Percentiles rank a stretch among this genome's conserved stretches.
These are phyloP conservation scores for Porphyrellus cyaneotinctus DNA, from an alignment of 768 basidiomycete species.

Conservation along the genomic window DNA sequence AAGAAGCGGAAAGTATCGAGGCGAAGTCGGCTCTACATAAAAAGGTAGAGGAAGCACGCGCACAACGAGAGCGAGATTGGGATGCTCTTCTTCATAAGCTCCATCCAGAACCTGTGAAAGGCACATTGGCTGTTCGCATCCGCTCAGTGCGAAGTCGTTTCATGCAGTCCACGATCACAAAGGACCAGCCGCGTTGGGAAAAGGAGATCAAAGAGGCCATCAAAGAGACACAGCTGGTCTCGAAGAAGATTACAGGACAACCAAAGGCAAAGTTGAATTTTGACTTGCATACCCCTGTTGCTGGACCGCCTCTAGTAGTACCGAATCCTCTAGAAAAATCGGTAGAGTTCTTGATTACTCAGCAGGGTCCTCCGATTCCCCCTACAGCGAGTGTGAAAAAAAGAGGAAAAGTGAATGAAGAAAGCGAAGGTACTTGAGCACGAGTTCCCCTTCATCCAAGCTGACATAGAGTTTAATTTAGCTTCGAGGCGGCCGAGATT, in stretches of 20 bases:
- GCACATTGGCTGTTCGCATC: slow-evolving; percentile 47
- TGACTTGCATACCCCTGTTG: slow-evolving; percentile 1
- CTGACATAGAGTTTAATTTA: slow-evolving; percentile 8
- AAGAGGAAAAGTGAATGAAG: slow-evolving; percentile 28
- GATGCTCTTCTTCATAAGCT: slow-evolving; percentile 48
- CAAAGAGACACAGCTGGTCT: slow-evolving; percentile 49
- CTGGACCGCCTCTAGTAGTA: slow-evolving; percentile 37
- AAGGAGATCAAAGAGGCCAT: slow-evolving; percentile 53
- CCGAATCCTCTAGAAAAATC: slow-evolving; percentile 49
- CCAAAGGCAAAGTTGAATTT: slow-evolving; percentile 16
- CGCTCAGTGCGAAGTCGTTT: slow-evolving; percentile 54
- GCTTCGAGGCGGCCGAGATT: slow-evolving; percentile 58
- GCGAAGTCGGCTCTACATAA: slow-evolving; percentile 51
- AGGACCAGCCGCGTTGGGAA: slow-evolving; percentile 58
- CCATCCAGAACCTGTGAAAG: slow-evolving; percentile 50
- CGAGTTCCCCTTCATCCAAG: background rate
- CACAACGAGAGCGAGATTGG: slow-evolving; percentile 65
- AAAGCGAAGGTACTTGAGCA: slow-evolving; percentile 32
- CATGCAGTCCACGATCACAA: slow-evolving; percentile 51
- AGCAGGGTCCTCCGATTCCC: slow-evolving; percentile 45
- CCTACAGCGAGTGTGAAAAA: slow-evolving; percentile 34
- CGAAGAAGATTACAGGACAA: slow-evolving; percentile 42
- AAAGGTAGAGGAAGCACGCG: slow-evolving; percentile 61
- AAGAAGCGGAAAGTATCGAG: slow-evolving; percentile 36
- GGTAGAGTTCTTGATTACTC: slow-evolving; percentile 45